These are phyloP conservation scores for Neospermospora avenae DNA, from an alignment of 2,329 filamentous ascomycete genomes.

Conservation along the genomic window DNA sequence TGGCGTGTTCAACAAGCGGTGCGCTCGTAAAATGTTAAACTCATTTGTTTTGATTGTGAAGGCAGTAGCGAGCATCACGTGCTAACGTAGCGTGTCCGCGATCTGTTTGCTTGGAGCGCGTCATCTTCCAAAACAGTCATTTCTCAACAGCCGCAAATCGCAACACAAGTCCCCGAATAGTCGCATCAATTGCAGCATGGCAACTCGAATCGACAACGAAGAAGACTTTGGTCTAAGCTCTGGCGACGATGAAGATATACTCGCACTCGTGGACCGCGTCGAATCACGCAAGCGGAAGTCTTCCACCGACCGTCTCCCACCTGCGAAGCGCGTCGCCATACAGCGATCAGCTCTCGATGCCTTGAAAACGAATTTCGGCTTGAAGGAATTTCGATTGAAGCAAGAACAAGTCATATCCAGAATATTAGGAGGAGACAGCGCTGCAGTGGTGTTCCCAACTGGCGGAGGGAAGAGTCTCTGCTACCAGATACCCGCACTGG, in stretches of 20 bases:
- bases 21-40: too few relatives aligned
- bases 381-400: conserved; percentile 42
- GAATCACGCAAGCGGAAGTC: not conserved
- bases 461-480: conserved; percentile 43
- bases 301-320: not conserved
- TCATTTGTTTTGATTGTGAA: too few relatives aligned
- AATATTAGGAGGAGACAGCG: conserved; percentile 42
- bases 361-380: conserved; percentile 39
- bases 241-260: not conserved
- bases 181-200: not conserved
- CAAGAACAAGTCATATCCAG: conserved; percentile 44
- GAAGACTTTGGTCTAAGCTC: conserved; percentile 3
- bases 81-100: too few relatives aligned
- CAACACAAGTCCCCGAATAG: too few relatives aligned
- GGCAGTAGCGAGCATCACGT: too few relatives aligned
- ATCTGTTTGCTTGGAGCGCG: too few relatives aligned
- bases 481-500: conserved; percentile 44
- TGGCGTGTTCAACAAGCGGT: too few relatives aligned
- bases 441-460: conserved; percentile 43
- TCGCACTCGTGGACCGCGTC: not conserved
- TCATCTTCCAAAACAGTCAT: too few relatives aligned
- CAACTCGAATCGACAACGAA: not conserved
- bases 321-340: not conserved
- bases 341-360: conserved; percentile 34
- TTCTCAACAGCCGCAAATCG: too few relatives aligned